Base-by-base conservation (phyloP, 73 alveolate genomes). In the Tetrahymena borealis region DNA sequence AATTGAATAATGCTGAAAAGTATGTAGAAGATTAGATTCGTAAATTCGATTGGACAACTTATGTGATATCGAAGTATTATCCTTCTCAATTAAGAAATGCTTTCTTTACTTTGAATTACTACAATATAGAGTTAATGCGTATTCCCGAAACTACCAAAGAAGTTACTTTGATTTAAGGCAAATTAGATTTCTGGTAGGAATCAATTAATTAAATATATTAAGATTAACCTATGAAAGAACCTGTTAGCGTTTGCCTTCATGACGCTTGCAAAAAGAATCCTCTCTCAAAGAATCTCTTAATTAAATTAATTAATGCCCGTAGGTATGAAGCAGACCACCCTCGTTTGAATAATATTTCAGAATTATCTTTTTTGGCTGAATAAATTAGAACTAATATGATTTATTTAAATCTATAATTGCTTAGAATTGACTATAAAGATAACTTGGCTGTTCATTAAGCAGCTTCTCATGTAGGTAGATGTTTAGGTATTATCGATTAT, bases 101-200 rank as follows among this genome's bases (percentile, higher is more conserved):
- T 6, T 78, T 91, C 78, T 37, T 36, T 13, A 32, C 40, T 32
- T 35, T 43, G 35, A 91, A 91, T 41, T 40, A 92, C 33, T 92
- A 78, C 90, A 78, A 92, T 92, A 92, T 78, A 33, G 95, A 92
- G 78, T 79, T 92, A 39, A 91, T 91, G n/a, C 90, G 95, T 78
- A 92, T 92, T 10, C 93, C 90, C 28, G 95, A 92, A 79, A 78
- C 92, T 7, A 78, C 95, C 32, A 92, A 92, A 79, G 95, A 92
- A 39, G 78, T 91, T 78, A 78, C 92, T 31, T 38, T 92, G 11
- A 91, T 91, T 20, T 39, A 78, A 32, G 95, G 95, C 37, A 92
- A 92, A 79, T 40, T 92, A 7, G 43, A 92, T 60, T 92, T 39
- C 90, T 92, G 95, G 95, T 38, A 90, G 16, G 95, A 92, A 39